phyloP scores from a whole-genome alignment of 2,329 filamentous ascomycete species.

The Thelonectria discophora region DNA sequence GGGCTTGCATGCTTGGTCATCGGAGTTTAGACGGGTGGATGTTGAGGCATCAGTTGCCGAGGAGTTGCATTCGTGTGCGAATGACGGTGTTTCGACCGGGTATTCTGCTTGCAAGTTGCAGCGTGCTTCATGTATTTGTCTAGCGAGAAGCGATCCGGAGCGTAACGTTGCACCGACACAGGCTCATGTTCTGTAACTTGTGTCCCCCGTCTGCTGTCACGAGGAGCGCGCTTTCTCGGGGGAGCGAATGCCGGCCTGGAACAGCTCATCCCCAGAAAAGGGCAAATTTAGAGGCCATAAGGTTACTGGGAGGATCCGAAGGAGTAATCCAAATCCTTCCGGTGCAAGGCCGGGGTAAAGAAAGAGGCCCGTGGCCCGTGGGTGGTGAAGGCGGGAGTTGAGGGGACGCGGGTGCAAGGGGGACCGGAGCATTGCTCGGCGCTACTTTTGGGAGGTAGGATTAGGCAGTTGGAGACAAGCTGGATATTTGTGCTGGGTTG shows the following conservation, averaged over 20 bases:
- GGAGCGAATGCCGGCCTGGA: conserved; percentile 10
- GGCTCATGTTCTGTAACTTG: background rate
- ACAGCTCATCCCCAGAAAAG: background rate
- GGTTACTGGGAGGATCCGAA: background rate
- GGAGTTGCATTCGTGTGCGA: background rate
- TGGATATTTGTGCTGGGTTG: background rate
- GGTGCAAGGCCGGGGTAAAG: conserved; percentile 9
- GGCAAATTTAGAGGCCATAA: background rate
- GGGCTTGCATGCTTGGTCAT: background rate
- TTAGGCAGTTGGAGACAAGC: background rate
- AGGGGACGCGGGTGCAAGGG: conserved; percentile 9
- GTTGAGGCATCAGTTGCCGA: background rate
- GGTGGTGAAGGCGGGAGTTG: background rate
- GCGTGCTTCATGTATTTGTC: too few relatives aligned
- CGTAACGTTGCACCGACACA: conserved; percentile 14
- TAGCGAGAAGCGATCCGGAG: too few relatives aligned
- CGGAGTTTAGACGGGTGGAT: background rate
- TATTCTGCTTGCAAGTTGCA: background rate
- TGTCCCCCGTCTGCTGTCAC: conserved; percentile 1
- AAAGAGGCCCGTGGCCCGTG: background rate
- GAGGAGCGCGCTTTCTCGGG: conserved; percentile 6
- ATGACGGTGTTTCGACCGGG: background rate
- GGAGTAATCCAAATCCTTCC: conserved; percentile 1
- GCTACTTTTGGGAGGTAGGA: conserved; percentile 17
- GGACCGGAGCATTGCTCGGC: conserved; percentile 27